Evolutionary conservation across 352 stramenopile species (phyloP).

Genomic region (Peronospora destructor): DNA sequence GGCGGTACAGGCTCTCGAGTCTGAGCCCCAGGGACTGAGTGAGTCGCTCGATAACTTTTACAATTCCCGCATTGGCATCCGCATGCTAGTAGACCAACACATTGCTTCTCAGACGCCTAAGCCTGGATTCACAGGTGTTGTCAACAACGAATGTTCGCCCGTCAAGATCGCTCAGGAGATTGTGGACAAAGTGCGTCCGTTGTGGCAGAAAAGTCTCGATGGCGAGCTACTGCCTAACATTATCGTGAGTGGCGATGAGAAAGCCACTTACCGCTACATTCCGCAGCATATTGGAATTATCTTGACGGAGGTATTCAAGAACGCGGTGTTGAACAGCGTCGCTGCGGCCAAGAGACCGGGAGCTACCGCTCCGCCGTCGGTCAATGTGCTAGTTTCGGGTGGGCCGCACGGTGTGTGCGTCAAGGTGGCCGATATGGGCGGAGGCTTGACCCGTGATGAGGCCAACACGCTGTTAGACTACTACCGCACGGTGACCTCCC

Average conservation of each 20-base stretch:
- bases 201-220: constrained; percentile 49
- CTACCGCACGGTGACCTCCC: constrained; percentile 27
- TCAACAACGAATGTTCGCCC: constrained; percentile 58
- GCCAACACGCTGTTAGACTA: constrained; percentile 70
- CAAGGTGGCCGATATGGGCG: constrained; percentile 72
- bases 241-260: constrained; percentile 38
- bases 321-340: constrained; percentile 71
- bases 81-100: constrained; percentile 81
- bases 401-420: constrained; percentile 68
- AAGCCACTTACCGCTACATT: constrained; percentile 71
- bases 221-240: constrained; percentile 52
- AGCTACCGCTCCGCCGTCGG: constrained; percentile 31
- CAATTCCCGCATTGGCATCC: constrained; percentile 78
- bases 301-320: constrained; percentile 75
- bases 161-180: constrained; percentile 58
- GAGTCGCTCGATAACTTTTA: constrained; percentile 77
- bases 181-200: constrained; percentile 41
- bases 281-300: constrained; percentile 80
- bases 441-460: constrained; percentile 66
- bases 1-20: constrained; percentile 47
- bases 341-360: constrained; percentile 23
- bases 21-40: constrained; percentile 47
- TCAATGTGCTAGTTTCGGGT: constrained; percentile 58
- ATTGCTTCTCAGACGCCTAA: constrained; percentile 50
- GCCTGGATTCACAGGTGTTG: constrained; percentile 54